Base-by-base conservation (phyloP, 805 yeast species). In the Starmera amethionina region DNA sequence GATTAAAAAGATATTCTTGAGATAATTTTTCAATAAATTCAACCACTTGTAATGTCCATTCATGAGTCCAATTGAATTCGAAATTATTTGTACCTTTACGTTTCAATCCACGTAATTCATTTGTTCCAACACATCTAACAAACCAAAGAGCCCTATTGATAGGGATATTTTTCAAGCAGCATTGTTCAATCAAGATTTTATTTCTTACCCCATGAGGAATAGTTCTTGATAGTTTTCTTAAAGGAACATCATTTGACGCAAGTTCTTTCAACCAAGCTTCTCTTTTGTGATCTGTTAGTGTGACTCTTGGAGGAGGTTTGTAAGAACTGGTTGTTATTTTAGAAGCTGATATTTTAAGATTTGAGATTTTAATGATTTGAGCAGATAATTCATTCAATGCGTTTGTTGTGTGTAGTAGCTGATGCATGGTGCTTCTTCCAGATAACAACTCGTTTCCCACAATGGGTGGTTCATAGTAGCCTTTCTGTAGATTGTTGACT, bases 201-300 rank as follows among this genome's bases (percentile, higher is more conserved):
- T 85, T 83, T 47, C 89, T 68, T 18, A 89, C 74, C 0, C 97
- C 97, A 56, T 90, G 96, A 0, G 98, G 97, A 8, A 90, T 73
- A 15, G 88, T 84, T 40, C 84, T 69, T 3, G 93, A 73, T 4
- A 89, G 71, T 43, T 73, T 75, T 34, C 73, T 67, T 37, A 90
- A 63, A 1, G 96, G 83, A 0, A 81, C 68, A 15, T 65, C 60
- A 0, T 82, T 72, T 39, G 82, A 70, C 4, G 93, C 85, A 39
- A 90, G 67, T 52, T 87, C 95, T 39, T 72, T 72, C 36, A 90
- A 64, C 98, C 98, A 90, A 3, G 78, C 66, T 45, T 86, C 96
- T 43, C 81, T 72, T 55, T 85, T 84, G 53, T 79, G 82, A 44
- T 89, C 95, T 0, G 97, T 89, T 28, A 90, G 60, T 0, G 96